Evolutionary conservation across 495 filamentous ascomycete species (phyloP).

Genomic region (Penicillium waksmanii): DNA sequence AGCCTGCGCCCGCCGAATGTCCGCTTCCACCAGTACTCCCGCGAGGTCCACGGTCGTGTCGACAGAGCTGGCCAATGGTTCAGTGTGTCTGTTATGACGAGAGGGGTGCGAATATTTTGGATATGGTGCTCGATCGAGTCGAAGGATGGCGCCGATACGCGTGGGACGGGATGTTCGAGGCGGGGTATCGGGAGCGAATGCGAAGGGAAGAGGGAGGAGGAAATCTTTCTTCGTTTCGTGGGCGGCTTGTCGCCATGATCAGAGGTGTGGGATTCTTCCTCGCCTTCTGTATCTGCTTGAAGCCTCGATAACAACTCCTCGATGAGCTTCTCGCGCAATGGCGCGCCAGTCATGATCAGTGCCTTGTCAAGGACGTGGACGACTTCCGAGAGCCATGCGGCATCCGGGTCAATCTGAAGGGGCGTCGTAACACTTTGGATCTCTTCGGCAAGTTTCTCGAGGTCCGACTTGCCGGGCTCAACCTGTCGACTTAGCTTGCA

Average conservation of each 20-base stretch:
- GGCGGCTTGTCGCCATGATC: slow-evolving; percentile 3
- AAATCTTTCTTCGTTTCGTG: slow-evolving; percentile 40
- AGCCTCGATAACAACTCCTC: slow-evolving; percentile 44
- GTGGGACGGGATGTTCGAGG: slow-evolving; percentile 41
- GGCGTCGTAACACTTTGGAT: slow-evolving; percentile 8
- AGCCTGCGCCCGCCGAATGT: slow-evolving; percentile 80
- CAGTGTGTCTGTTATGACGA: slow-evolving; percentile 69
- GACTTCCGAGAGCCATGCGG: slow-evolving; percentile 45
- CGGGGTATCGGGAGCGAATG: slow-evolving; percentile 33
- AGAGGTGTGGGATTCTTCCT: background rate
- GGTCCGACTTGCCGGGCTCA: slow-evolving; percentile 4
- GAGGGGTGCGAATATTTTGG: slow-evolving; percentile 53
- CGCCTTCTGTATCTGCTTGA: slow-evolving; percentile 26
- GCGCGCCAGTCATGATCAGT: slow-evolving; percentile 79
- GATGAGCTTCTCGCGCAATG: slow-evolving; percentile 63
- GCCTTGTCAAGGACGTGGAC: slow-evolving; percentile 75
- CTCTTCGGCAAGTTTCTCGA: slow-evolving; percentile 19
- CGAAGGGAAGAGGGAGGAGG: slow-evolving; percentile 47
- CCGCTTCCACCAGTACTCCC: slow-evolving; percentile 71
- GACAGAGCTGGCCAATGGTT: slow-evolving; percentile 80
- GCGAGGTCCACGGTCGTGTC: slow-evolving; percentile 68
- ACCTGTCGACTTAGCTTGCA: slow-evolving; percentile 18
- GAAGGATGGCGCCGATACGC: slow-evolving; percentile 51
- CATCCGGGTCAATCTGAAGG: slow-evolving; percentile 16
- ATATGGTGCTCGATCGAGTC: slow-evolving; percentile 70